phyloP scores from a whole-genome alignment of 257 asterid genomes.

The Solanum rostratum region DNA sequence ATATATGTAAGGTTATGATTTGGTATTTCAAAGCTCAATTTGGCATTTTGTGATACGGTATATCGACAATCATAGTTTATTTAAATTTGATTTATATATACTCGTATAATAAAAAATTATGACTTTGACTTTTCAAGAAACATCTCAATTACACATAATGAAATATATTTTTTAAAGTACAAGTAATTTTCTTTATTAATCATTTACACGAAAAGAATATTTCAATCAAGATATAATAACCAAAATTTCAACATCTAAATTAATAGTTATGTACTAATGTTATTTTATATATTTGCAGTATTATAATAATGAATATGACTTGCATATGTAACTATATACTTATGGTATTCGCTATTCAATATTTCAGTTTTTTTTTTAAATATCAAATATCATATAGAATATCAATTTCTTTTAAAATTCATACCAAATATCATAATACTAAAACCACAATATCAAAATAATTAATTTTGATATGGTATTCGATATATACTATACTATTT shows the following conservation, averaged over 20 bases:
- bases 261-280: not conserved
- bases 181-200: not conserved
- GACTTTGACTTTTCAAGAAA: not conserved
- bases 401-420: not conserved
- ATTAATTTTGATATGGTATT: not conserved
- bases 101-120: not conserved
- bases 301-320: not conserved
- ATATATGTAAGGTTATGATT: not conserved
- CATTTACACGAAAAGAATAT: not conserved
- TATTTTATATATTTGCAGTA: not conserved
- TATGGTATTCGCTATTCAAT: rapidly evolving
- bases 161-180: not conserved
- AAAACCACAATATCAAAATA: not conserved
- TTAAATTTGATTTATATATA: not conserved
- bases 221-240: not conserved
- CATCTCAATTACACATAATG: not conserved
- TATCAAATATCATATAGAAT: not conserved
- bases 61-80: not conserved
- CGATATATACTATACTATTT: not conserved
- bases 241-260: not conserved
- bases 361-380: not conserved
- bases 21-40: not conserved
- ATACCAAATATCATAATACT: not conserved
- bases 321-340: not conserved
- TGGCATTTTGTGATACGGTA: not conserved